Percentiles rank a stretch among this genome's conserved stretches.
phyloP scores from a whole-genome alignment of 768 basidiomycete species.

The Tulasnella sp. region DNA sequence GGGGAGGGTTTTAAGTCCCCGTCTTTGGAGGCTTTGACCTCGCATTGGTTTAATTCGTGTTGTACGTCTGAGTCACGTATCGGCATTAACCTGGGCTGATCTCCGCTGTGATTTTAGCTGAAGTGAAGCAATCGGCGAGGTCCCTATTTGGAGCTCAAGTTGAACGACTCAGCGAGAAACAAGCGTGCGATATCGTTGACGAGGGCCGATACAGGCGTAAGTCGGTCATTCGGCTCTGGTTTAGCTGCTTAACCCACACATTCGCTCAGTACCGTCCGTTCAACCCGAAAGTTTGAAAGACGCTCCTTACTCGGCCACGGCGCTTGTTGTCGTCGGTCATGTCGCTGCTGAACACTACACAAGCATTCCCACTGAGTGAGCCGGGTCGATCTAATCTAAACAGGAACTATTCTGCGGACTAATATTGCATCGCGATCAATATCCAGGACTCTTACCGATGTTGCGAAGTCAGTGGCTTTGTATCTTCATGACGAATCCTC shows the following conservation, averaged over 20 bases:
- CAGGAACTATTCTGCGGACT: background rate
- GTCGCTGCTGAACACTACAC: slow-evolving; percentile 77
- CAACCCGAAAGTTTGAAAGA: slow-evolving; percentile 61
- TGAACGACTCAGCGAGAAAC: slow-evolving; percentile 61
- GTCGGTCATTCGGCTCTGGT: slow-evolving; percentile 31
- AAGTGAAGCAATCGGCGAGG: slow-evolving; percentile 72
- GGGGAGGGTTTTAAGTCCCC: slow-evolving; percentile 63
- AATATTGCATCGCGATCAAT: background rate
- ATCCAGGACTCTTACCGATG: slow-evolving; percentile 69
- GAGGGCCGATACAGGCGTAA: slow-evolving; percentile 63
- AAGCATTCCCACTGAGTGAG: slow-evolving; percentile 67
- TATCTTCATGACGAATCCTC: slow-evolving; percentile 73
- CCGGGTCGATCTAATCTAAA: background rate
- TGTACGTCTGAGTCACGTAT: slow-evolving; percentile 46
- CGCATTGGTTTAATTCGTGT: slow-evolving; percentile 70
- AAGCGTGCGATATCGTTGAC: slow-evolving; percentile 56
- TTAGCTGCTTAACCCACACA: background rate
- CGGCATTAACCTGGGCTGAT: background rate
- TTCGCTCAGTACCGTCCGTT: slow-evolving; percentile 54
- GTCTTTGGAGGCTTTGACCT: slow-evolving; percentile 67
- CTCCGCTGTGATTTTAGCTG: slow-evolving; percentile 45
- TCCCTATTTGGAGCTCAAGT: slow-evolving; percentile 75
- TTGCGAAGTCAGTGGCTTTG: slow-evolving; percentile 73
- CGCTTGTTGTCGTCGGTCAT: slow-evolving; percentile 77
- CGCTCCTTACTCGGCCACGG: slow-evolving; percentile 56